Conservation (phyloP, 768 basidiomycete species). For the Leucocoprinus birnbaumii region DNA sequence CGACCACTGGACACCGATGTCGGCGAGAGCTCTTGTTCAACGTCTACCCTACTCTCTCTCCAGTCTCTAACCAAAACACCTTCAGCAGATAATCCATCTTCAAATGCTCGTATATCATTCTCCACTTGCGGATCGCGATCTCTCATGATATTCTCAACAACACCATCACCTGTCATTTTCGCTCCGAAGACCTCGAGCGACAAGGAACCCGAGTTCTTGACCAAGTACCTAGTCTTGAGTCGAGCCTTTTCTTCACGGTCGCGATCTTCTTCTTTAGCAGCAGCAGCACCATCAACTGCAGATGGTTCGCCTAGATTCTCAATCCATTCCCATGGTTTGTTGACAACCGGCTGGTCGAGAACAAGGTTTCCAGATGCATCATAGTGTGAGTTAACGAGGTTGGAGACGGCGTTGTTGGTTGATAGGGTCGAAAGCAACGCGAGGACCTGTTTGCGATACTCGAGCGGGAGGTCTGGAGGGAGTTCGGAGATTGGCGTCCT, state of each 20-base stretch:
- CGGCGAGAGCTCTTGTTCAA: conserved; percentile 28
- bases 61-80: conserved; percentile 72
- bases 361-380: conserved; percentile 51
- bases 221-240: conserved; percentile 27
- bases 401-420: conserved; percentile 46
- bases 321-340: conserved; percentile 86
- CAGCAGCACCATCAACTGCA: conserved; percentile 36
- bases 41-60: conserved; percentile 62
- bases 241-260: conserved; percentile 40
- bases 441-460: conserved; percentile 55
- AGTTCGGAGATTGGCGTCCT: conserved; percentile 45
- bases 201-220: conserved; percentile 69
- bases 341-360: conserved; percentile 52
- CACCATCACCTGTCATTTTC: conserved; percentile 59
- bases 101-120: conserved; percentile 53
- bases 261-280: conserved; percentile 35
- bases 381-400: conserved; percentile 57
- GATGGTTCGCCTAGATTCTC: conserved; percentile 68
- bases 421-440: conserved; percentile 56
- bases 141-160: conserved; percentile 27
- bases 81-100: conserved; percentile 62
- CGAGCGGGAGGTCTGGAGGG: conserved; percentile 51
- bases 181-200: conserved; percentile 72
- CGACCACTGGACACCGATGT: conserved; percentile 20
- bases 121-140: conserved; percentile 33